Percentiles rank a stretch among this genome's conserved stretches.
Conservation (phyloP, 2,329 filamentous ascomycete species). For the Phyllosticta ampelicida region DNA sequence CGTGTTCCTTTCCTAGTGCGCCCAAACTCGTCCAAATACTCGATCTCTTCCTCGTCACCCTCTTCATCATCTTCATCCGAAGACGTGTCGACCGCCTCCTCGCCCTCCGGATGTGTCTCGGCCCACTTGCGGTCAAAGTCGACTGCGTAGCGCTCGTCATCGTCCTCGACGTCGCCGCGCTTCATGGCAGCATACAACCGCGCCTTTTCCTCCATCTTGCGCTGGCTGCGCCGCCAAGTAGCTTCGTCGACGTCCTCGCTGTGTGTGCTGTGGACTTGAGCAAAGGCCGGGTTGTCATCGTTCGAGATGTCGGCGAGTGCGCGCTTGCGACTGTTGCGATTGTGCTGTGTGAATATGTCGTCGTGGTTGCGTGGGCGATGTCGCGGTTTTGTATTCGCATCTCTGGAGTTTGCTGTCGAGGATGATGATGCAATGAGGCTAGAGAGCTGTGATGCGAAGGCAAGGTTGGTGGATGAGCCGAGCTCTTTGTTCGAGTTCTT, state of each 20-base stretch:
- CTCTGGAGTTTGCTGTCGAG: constrained; percentile 27
- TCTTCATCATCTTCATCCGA: constrained; percentile 27
- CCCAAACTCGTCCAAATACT: constrained; percentile 88
- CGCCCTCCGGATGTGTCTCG: constrained; percentile 43
- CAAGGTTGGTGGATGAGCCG: constrained; percentile 58
- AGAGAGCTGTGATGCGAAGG: constrained; percentile 81
- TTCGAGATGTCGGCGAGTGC: constrained; percentile 48
- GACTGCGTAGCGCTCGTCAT: constrained; percentile 56
- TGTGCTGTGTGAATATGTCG: constrained; percentile 58
- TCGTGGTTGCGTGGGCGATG: constrained; percentile 49
- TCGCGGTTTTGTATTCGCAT: constrained; percentile 36
- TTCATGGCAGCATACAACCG: constrained; percentile 83
- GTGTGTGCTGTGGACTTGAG: constrained; percentile 53
- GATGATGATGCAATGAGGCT: constrained; percentile 58
- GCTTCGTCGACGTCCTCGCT: constrained; percentile 50
- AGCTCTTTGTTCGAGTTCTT: constrained; percentile 53
- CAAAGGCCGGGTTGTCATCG: constrained; percentile 40
- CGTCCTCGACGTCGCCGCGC: constrained; percentile 62
- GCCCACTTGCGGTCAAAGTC: constrained; percentile 98
- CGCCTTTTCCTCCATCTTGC: constrained; percentile 84
- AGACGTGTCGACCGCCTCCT: constrained; percentile 27
- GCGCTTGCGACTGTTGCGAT: constrained; percentile 51
- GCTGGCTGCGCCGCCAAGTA: constrained; percentile 55
- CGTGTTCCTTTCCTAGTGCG: constrained; percentile 64
- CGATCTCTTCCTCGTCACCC: constrained; percentile 54